Conservation (phyloP, 2,329 filamentous ascomycete species). For the Tolypocladium tropicale region DNA sequence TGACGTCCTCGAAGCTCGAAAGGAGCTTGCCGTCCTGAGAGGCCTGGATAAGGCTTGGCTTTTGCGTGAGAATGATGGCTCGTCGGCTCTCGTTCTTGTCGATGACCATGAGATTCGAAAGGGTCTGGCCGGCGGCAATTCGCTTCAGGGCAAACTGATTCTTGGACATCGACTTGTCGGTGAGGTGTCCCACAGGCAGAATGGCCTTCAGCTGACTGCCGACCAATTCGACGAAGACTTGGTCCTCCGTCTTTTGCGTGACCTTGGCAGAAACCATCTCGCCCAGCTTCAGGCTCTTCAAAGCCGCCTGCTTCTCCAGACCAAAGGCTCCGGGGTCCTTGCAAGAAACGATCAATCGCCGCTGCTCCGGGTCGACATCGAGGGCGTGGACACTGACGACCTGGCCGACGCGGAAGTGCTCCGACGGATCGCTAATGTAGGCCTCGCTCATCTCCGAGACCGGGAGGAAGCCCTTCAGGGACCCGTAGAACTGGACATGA, state of each 20-base stretch:
- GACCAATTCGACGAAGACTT: conserved; percentile 66
- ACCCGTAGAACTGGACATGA: conserved; percentile 84
- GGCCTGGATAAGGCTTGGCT: conserved; percentile 70
- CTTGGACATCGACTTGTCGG: conserved; percentile 75
- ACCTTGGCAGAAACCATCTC: conserved; percentile 68
- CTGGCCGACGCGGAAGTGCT: conserved; percentile 85
- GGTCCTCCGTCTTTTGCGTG: conserved; percentile 69
- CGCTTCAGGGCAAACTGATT: conserved; percentile 67
- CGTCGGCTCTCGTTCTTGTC: conserved; percentile 72
- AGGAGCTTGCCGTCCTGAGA: conserved; percentile 63
- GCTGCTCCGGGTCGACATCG: conserved; percentile 60
- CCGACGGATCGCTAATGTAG: conserved; percentile 77
- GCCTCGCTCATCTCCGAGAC: conserved; percentile 97
- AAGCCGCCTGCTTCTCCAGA: conserved; percentile 62
- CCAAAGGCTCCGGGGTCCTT: conserved; percentile 77
- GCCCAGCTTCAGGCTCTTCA: conserved; percentile 65
- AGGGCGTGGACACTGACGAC: conserved; percentile 86
- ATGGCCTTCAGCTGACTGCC: conserved; percentile 67
- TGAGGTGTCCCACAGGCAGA: conserved; percentile 67
- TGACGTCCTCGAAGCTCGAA: conserved; percentile 59
- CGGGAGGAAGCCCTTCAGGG: conserved; percentile 76
- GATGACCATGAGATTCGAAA: conserved; percentile 77
- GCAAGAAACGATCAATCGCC: conserved; percentile 79
- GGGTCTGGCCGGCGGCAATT: conserved; percentile 71
- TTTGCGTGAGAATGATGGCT: conserved; percentile 68